phyloP scores from a whole-genome alignment of 2,329 filamentous ascomycete genomes.

The Talaromyces sp. region DNA sequence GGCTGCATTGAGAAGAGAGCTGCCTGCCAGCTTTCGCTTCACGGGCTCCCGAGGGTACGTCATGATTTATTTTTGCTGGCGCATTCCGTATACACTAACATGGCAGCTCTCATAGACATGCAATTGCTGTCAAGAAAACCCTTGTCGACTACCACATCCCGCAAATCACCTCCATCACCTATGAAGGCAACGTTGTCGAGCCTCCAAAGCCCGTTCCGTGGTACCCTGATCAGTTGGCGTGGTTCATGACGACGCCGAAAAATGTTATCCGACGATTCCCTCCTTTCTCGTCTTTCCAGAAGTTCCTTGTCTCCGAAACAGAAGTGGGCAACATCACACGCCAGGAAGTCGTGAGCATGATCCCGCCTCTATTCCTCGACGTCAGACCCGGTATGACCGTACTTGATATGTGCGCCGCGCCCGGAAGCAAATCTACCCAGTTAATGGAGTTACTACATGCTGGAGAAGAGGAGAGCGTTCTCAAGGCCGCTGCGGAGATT shows the following conservation, averaged over 20 bases:
- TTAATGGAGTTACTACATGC: conserved; percentile 90
- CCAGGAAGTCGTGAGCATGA: conserved; percentile 99
- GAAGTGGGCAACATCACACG: conserved; percentile 95
- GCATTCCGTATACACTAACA: neutral
- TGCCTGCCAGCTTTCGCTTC: conserved; percentile 97
- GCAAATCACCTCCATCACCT: conserved; percentile 78
- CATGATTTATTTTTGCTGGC: neutral
- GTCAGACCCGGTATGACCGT: conserved; percentile 88
- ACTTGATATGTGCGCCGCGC: conserved; percentile 92
- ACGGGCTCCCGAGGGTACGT: conserved; percentile 85
- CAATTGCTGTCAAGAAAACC: conserved; percentile 85
- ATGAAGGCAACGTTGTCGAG: conserved; percentile 78
- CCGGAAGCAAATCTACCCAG: conserved; percentile 95
- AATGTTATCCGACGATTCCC: conserved; percentile 90
- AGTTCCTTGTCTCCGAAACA: conserved; percentile 95
- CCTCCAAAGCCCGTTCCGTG: conserved; percentile 79
- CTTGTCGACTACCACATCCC: conserved; percentile 88
- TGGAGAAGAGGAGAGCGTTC: conserved; percentile 84
- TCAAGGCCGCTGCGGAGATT: conserved; percentile 65
- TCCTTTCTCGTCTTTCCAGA: conserved; percentile 93
- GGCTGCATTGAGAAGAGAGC: conserved; percentile 74
- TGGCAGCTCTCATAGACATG: conserved; percentile 61
- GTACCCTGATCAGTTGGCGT: conserved; percentile 94
- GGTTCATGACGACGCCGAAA: conserved; percentile 98
- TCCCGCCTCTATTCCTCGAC: conserved; percentile 90